Base-by-base conservation (phyloP, 345 rosid genomes). In the Mallotus nudiflorus region DNA sequence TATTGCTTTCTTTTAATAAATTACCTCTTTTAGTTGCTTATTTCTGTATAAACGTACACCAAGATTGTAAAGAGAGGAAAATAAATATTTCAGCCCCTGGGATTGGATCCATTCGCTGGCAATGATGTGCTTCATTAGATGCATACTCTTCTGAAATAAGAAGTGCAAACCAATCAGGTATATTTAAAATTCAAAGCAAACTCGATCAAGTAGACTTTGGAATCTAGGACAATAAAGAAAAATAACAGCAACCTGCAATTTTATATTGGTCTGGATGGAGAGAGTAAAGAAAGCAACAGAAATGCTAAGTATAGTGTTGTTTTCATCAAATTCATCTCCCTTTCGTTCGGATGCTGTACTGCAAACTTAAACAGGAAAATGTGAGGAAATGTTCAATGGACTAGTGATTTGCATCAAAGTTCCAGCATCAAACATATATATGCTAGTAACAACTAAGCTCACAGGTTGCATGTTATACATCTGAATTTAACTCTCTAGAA, bases 211-310 rank as follows among this genome's bases (percentile, higher is more conserved):
- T 20, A 35, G 49, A 33, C 25, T 40, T 54, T 56, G 28, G 29
- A 68, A 54, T 72, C 29, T 50, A 65, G n/a, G 56, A 60, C 52
- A 71, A 40, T 67, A 58, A 57, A 56, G 10, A 65, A 50, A 5
- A 73, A 77, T 29, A 49, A 57, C 50, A 55, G 67, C 29, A 74
- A 95, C 99, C 97, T 84, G 77, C 56, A 85, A 63, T 64, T 80
- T 82, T 77, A 37, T 72, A 75, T 86, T 81, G 51, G 85, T 82
- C 62, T 75, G 77, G 73, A 88, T 63, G 48, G 96, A 87, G 73
- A 95, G 82, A 69, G 80, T 81, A 73, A 92, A 90, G 62, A 96
- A 91, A 81, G 89, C 97, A 66, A 89, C 84, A 71, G 86, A 75
- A 68, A 82, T 82, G 74, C 70, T 73, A 44, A 79, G 78, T 64